Conservation (phyloP, 306 rosid genomes). For the Corylus avellana region DNA sequence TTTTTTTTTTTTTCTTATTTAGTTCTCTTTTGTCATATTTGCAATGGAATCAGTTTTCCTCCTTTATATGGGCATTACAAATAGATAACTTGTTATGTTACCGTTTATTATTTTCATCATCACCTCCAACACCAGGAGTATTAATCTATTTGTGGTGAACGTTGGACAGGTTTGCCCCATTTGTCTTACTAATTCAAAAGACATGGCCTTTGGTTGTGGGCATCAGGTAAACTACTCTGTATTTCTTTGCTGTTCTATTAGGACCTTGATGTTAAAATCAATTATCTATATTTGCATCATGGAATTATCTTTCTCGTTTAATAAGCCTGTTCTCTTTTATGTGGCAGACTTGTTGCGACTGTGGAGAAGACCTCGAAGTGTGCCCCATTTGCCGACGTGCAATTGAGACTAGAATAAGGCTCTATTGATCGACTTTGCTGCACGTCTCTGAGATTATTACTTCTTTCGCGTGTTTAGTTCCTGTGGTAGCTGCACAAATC, state of each 20-base stretch:
- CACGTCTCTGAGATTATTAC: neutral
- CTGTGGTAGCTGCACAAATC: neutral
- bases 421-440: slow-evolving; percentile 41
- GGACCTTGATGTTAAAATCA: neutral
- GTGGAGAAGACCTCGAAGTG: slow-evolving; percentile 65
- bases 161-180: slow-evolving; percentile 69
- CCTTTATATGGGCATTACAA: neutral
- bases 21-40: neutral
- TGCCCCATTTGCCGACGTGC: slow-evolving; percentile 82
- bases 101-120: neutral
- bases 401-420: slow-evolving; percentile 68
- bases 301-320: neutral
- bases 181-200: slow-evolving; percentile 64
- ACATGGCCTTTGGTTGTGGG: slow-evolving; percentile 91
- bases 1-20: neutral
- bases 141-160: slow-evolving; percentile 6
- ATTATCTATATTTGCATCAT: neutral
- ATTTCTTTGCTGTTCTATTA: slow-evolving; percentile 20
- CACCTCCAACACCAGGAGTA: slow-evolving; percentile 6
- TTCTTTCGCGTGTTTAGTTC: neutral
- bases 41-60: neutral
- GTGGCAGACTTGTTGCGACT: slow-evolving; percentile 75
- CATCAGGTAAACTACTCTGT: slow-evolving; percentile 68
- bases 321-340: slow-evolving; percentile 3
- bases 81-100: neutral